Conservation (phyloP, 805 yeast species). For the Spathaspora passalidarum region DNA sequence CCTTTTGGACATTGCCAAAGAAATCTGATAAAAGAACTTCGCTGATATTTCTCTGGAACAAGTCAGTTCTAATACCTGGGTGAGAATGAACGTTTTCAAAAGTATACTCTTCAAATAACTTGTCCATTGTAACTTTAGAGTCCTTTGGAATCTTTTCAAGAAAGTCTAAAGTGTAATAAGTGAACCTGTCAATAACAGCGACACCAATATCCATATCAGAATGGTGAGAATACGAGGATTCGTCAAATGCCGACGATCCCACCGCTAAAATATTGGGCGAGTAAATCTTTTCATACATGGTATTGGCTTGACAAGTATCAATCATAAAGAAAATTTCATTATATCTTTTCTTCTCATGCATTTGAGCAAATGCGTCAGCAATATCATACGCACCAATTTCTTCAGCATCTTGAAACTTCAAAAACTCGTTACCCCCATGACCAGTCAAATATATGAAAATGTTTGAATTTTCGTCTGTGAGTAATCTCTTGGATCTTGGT, state of each 20-base stretch:
- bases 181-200: conserved; percentile 95
- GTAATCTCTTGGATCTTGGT: conserved; percentile 84
- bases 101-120: conserved; percentile 80
- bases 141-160: conserved; percentile 77
- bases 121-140: conserved; percentile 73
- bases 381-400: conserved; percentile 93
- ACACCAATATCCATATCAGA: conserved; percentile 96
- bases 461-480: conserved; percentile 92
- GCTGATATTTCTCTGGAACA: conserved; percentile 61
- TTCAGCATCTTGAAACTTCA: conserved; percentile 97
- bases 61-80: conserved; percentile 88
- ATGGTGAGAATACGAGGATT: conserved; percentile 92
- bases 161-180: conserved; percentile 86
- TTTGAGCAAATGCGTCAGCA: conserved; percentile 95
- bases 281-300: conserved; percentile 90
- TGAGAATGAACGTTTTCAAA: conserved; percentile 84
- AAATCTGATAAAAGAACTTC: conserved; percentile 86
- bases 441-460: conserved; percentile 96
- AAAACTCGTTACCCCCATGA: conserved; percentile 97
- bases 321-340: conserved; percentile 96
- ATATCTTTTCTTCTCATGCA: conserved; percentile 93
- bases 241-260: conserved; percentile 85
- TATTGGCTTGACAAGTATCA: conserved; percentile 98
- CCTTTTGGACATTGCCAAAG: conserved; percentile 87
- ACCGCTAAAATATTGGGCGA: conserved; percentile 91